Evolutionary conservation across 78 protist species (phyloP).

Genomic region (Bigelowiella natans): DNA sequence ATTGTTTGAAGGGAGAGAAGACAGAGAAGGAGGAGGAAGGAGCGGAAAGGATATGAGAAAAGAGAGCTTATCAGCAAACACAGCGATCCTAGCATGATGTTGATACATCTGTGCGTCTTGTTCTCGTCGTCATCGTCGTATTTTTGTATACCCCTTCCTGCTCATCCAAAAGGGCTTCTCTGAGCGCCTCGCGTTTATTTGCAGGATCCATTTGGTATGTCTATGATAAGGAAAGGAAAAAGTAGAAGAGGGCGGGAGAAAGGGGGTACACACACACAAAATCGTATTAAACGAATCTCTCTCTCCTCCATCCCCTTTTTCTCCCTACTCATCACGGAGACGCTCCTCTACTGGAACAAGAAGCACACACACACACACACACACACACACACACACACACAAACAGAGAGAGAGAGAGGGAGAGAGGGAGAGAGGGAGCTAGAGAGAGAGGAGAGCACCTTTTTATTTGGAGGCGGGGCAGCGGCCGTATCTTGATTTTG

Average conservation of each 20-base stretch:
- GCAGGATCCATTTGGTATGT: neutral
- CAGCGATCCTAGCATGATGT: too few species aligned
- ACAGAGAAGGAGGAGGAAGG: too few species aligned
- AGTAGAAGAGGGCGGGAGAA: neutral
- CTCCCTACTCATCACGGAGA: too few species aligned
- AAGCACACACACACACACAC: neutral
- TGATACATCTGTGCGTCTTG: neutral
- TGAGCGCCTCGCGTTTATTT: neutral
- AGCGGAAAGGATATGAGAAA: too few species aligned
- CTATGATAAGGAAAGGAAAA: too few species aligned
- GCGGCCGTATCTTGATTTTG: neutral
- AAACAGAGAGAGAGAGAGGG: neutral
- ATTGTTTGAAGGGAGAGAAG: too few species aligned
- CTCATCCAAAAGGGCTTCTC: neutral
- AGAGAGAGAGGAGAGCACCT: neutral
- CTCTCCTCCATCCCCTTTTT: too few species aligned
- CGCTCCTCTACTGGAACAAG: neutral
- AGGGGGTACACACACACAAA: too few species aligned
- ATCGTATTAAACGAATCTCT: too few species aligned
- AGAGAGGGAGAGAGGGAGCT: neutral
- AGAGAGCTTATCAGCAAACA: too few species aligned
- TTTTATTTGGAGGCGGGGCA: neutral
- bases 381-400: neutral
- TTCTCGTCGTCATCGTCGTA: neutral
- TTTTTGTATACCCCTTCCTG: neutral